Evolutionary conservation across 1,284 basidiomycete species (phyloP).

Genomic region (Laetiporus sulphureus): DNA sequence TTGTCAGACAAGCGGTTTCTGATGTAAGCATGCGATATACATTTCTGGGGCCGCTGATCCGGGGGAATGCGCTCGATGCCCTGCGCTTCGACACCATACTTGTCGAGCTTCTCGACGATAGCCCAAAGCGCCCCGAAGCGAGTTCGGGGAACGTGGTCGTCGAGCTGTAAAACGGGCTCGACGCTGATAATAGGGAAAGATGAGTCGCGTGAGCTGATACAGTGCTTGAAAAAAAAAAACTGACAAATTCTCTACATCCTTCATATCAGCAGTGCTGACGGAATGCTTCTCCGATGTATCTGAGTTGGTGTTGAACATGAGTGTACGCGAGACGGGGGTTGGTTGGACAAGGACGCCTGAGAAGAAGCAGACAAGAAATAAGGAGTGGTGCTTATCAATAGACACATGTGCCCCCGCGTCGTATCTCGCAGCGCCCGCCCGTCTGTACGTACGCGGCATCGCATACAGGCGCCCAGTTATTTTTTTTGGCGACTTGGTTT

Average conservation of each 20-base stretch:
- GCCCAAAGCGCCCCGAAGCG: constrained; percentile 16
- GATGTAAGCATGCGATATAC: too few relatives aligned
- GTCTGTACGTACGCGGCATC: too few relatives aligned
- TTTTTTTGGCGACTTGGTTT: too few relatives aligned
- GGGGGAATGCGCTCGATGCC: constrained; percentile 25
- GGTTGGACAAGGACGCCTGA: too few relatives aligned
- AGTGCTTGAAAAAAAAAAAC: neutral
- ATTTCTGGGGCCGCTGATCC: constrained; percentile 16
- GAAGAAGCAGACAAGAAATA: too few relatives aligned
- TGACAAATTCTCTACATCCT: constrained; percentile 6
- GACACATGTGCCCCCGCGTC: too few relatives aligned
- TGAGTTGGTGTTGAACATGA: too few relatives aligned
- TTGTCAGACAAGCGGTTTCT: too few relatives aligned
- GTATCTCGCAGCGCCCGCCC: too few relatives aligned
- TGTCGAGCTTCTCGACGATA: constrained; percentile 19
- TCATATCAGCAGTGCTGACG: neutral
- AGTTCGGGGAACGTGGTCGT: constrained; percentile 6
- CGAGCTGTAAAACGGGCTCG: neutral
- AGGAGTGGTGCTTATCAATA: too few relatives aligned
- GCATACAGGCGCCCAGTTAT: too few relatives aligned
- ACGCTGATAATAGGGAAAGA: constrained; percentile 5
- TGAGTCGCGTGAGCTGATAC: neutral
- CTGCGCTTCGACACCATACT: constrained; percentile 22
- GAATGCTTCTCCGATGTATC: constrained; percentile 5
- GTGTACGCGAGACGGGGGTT: too few relatives aligned